phyloP scores from a whole-genome alignment of 331 rosid species.

The Malus hybrid region DNA sequence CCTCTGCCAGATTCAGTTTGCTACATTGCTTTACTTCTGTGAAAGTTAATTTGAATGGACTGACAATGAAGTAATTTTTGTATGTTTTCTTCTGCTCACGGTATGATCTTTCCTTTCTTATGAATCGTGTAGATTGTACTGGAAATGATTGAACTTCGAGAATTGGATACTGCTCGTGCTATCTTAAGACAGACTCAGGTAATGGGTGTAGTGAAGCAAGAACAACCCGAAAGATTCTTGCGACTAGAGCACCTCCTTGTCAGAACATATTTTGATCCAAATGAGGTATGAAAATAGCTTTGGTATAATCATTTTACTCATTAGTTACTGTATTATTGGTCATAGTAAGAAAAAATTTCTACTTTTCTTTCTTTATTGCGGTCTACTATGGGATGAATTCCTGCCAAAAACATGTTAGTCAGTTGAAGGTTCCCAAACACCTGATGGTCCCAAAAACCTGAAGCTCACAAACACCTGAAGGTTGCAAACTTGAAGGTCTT shows the following conservation, averaged over 20 bases:
- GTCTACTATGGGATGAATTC: background rate
- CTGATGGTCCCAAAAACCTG: no score
- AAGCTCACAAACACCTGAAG: no score
- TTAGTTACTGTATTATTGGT: background rate
- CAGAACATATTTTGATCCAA: conserved; percentile 96
- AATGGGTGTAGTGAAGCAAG: conserved; percentile 99
- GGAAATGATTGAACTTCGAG: conserved; percentile 99
- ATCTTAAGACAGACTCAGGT: conserved; percentile 94
- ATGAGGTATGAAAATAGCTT: conserved; percentile 54
- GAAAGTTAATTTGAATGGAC: background rate
- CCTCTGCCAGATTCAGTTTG: background rate
- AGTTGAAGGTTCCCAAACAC: background rate
- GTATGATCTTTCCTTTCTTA: background rate
- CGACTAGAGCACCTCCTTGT: conserved; percentile 97
- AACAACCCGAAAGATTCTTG: conserved; percentile 96
- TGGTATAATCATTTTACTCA: background rate
- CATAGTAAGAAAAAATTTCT: background rate
- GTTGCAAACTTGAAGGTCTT: no score
- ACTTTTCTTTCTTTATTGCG: background rate
- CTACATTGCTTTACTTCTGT: background rate
- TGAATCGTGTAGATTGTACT: conserved; percentile 70
- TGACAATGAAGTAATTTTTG: background rate
- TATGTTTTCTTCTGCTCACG: background rate
- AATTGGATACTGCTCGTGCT: conserved; percentile 93
- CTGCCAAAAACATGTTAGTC: background rate